Evolutionary conservation across 805 yeast species (phyloP), one percentile per base, ranked within the genome.

Genomic region (Candida vartiovaarae): DNA sequence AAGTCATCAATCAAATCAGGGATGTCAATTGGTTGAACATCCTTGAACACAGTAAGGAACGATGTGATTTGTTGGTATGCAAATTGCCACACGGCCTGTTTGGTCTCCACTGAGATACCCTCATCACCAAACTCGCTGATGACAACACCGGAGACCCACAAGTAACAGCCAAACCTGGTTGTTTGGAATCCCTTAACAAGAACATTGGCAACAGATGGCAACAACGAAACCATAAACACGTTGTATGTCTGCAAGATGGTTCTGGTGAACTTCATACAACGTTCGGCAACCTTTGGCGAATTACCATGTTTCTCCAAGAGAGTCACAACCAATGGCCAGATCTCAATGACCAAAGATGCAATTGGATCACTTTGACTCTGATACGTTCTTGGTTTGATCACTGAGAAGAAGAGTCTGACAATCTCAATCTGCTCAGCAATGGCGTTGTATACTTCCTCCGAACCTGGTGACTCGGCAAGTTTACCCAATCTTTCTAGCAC

Each of bases 101-200:
- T 76, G 23, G 80, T 65, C 4, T 67, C 71, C 7, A 60, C 71
- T n/a, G 65, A 62, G 27, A 63, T 65, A 45, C 68, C 74, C 38
- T 73, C 78, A 51, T 80, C 82, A 29, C 81, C 78, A 62, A 72
- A 90, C 47, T 86, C 91, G 44, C 85, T 77, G 41, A 85, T 78
- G 27, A 89, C 67, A 8, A 84, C 72, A 7, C 96, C 97, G 3
- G 95, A 82, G 10, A 86, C 91, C 93, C 95, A 90, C 44, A 90
- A 65, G 58, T 83, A 89, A 60, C 95, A 86, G 4, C 96, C 97
- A 55, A 67, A 76, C 32, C 79, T 75, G 23, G 83, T 82, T 27
- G 66, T 65, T 37, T 78, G 72, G 65, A 88, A 90, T 1, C 95
- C 93, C 33, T 72, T 71, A 23, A 77, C 82, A 43, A 89, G 70